These are phyloP conservation scores for Leishmania mexicana DNA, from an alignment of 208 protist species.

Conservation along the genomic window DNA sequence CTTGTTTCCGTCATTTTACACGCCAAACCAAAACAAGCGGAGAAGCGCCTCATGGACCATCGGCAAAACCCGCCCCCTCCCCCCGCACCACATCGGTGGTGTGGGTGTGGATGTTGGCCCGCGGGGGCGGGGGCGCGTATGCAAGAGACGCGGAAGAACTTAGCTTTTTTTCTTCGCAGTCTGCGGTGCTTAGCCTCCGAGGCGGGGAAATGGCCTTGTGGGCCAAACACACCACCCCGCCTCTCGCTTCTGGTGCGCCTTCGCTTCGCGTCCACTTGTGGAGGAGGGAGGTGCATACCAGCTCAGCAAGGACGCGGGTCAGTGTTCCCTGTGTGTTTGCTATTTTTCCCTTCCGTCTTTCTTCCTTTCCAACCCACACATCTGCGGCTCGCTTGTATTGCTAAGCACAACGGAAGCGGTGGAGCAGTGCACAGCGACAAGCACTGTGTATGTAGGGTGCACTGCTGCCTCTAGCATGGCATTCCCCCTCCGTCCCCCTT, in stretches of 20 bases:
- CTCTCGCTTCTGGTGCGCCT: background rate
- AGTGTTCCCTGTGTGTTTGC: background rate
- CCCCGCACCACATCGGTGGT: too few relatives aligned
- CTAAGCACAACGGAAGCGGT: background rate
- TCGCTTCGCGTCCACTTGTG: background rate
- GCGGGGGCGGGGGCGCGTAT: too few relatives aligned
- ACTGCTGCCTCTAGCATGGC: background rate
- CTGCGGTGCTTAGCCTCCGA: background rate
- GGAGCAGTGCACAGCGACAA: background rate
- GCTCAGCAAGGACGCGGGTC: background rate
- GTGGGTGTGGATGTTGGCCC: background rate
- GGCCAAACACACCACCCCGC: background rate
- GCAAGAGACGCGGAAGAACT: background rate
- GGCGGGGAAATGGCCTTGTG: background rate
- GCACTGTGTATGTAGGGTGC: background rate
- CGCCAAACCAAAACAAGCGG: constrained; percentile 20
- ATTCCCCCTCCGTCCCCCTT: background rate
- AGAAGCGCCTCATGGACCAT: background rate
- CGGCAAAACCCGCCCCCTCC: too few relatives aligned
- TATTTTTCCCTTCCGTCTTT: background rate
- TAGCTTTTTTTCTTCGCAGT: background rate
- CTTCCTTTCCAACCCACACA: background rate
- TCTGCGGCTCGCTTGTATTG: background rate
- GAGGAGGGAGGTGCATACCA: background rate
- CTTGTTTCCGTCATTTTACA: background rate